Conservation (phyloP, 2,329 filamentous ascomycete genomes). For the Diaporthe vaccinii region DNA sequence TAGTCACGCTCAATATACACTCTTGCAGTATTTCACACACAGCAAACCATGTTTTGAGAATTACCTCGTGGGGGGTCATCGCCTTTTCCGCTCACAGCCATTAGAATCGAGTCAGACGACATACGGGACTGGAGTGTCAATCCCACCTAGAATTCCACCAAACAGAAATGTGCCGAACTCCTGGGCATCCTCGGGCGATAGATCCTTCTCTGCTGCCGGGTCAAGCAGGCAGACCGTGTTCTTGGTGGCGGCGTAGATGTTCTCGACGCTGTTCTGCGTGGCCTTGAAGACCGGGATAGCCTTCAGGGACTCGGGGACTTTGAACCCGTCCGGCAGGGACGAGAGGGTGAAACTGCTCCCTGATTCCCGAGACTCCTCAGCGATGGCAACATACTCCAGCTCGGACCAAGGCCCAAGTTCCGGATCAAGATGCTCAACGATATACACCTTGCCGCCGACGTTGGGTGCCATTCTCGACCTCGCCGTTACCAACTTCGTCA, state of each 20-base stretch:
- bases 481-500: neutral
- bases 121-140: neutral
- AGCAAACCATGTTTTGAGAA: conserved; percentile 45
- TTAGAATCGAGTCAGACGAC: conserved; percentile 23
- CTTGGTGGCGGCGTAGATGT: conserved; percentile 81
- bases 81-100: conserved; percentile 63
- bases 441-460: conserved; percentile 76
- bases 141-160: conserved; percentile 90
- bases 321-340: conserved; percentile 79
- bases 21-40: neutral
- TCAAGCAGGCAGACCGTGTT: conserved; percentile 89
- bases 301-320: conserved; percentile 71
- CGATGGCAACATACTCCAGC: conserved; percentile 91
- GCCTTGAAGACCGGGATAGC: conserved; percentile 74
- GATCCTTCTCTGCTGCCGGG: conserved; percentile 83
- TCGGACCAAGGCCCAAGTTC: conserved; percentile 95
- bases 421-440: conserved; percentile 96
- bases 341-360: conserved; percentile 84
- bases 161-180: conserved; percentile 93
- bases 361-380: conserved; percentile 78
- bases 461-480: conserved; percentile 51
- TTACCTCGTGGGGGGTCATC: conserved; percentile 94
- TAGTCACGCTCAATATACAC: conserved; percentile 53
- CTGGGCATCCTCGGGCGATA: conserved; percentile 86
- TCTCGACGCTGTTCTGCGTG: conserved; percentile 84